phyloP scores from a whole-genome alignment of 2,329 filamentous ascomycete genomes.

The Phaeosphaeria sp. region DNA sequence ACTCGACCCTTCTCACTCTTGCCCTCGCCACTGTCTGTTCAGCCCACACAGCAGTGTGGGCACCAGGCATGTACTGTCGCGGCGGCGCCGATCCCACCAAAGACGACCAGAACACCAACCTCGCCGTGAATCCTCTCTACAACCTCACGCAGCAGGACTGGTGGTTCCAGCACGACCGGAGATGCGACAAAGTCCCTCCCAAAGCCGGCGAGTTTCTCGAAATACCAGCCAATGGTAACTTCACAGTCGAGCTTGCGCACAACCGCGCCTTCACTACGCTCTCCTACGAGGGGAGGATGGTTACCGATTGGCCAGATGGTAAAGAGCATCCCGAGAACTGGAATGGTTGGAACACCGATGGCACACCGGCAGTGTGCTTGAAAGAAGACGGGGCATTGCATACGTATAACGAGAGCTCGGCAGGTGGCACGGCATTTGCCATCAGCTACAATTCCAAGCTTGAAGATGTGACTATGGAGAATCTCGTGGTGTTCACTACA shows the following conservation, averaged over 20 bases:
- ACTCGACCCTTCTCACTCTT: constrained; percentile 12
- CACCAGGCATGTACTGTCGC: constrained; percentile 52
- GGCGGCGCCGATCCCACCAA: constrained; percentile 34
- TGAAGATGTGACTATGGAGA: constrained; percentile 57
- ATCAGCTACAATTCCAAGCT: constrained; percentile 60
- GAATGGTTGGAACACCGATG: constrained; percentile 44
- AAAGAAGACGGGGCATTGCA: constrained; percentile 57
- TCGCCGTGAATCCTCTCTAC: constrained; percentile 56
- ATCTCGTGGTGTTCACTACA: constrained; percentile 60
- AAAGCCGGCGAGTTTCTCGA: constrained; percentile 49
- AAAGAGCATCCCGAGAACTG: constrained; percentile 55
- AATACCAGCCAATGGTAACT: constrained; percentile 57
- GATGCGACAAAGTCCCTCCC: constrained; percentile 53
- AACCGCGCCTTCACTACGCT: constrained; percentile 59
- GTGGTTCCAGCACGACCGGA: constrained; percentile 61
- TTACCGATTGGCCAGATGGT: constrained; percentile 58
- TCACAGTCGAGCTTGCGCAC: constrained; percentile 59
- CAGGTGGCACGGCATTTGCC: constrained; percentile 58
- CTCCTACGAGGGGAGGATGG: constrained; percentile 50
- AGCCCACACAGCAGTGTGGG: constrained; percentile 50
- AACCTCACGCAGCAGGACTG: constrained; percentile 54
- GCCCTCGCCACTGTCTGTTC: constrained; percentile 20
- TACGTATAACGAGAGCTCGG: constrained; percentile 52
- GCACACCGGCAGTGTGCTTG: constrained; percentile 43
- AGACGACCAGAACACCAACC: constrained; percentile 55